Percentiles rank a stretch among this genome's conserved stretches.
Evolutionary conservation across 169 alveolate genomes (phyloP).

Genomic region (Plasmodium cynomolgi): DNA sequence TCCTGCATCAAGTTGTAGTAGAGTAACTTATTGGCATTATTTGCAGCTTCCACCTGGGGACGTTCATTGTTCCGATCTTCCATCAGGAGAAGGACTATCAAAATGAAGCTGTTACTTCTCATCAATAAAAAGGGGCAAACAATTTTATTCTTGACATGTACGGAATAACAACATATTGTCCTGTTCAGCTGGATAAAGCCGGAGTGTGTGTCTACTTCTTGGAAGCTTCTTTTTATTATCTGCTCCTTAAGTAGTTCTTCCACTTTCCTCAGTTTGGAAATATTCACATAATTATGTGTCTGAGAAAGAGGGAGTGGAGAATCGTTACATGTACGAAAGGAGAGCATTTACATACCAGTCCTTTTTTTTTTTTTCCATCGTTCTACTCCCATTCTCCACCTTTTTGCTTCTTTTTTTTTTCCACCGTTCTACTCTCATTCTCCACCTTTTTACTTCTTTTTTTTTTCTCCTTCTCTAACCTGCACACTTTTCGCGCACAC

Average conservation of each 20-base stretch:
- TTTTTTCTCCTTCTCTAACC: neutral
- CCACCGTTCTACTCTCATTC: neutral
- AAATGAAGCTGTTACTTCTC: neutral
- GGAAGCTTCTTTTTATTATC: constrained; percentile 6
- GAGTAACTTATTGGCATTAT: constrained; percentile 15
- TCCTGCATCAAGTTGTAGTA: constrained; percentile 39
- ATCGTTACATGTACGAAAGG: neutral
- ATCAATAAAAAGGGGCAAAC: constrained; percentile 10
- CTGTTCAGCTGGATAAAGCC: constrained; percentile 17
- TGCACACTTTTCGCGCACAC: constrained; percentile 23
- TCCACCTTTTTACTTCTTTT: neutral
- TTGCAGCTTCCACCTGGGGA: neutral
- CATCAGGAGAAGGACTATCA: constrained; percentile 12
- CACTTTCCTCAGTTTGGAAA: constrained; percentile 1
- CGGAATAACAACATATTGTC: constrained; percentile 5
- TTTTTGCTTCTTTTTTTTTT: neutral
- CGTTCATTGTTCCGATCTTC: neutral
- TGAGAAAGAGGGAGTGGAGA: neutral
- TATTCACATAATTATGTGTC: constrained; percentile 4
- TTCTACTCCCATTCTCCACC: neutral
- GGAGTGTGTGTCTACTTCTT: neutral
- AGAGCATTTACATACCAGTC: neutral
- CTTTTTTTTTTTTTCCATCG: neutral
- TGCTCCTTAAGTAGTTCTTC: constrained; percentile 23
- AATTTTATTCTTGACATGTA: constrained; percentile 23